A percentile compares a stretch with the other conserved stretches of the same genome.
These are phyloP conservation scores for Pestalotiopsis sp. DNA, from an alignment of 2,329 filamentous ascomycete species.

Conservation along the genomic window DNA sequence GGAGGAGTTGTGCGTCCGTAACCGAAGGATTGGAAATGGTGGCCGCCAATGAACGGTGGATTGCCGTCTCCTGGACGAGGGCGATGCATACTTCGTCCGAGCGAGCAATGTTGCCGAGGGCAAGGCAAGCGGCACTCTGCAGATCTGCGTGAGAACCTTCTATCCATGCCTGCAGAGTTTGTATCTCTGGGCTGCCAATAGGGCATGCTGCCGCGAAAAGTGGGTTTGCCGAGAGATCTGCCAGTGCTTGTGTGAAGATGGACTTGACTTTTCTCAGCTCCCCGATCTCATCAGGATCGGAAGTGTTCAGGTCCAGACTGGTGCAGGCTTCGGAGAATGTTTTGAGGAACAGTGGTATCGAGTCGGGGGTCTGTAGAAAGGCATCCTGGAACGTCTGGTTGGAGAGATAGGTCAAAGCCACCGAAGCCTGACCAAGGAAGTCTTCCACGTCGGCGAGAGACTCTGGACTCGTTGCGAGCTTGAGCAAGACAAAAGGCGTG, in stretches of 20 bases:
- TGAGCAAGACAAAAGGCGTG: constrained; percentile 51
- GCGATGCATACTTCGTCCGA: constrained; percentile 53
- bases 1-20: constrained; percentile 51
- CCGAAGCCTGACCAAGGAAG: constrained; percentile 51
- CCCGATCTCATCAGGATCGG: constrained; percentile 46
- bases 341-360: constrained; percentile 44
- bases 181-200: constrained; percentile 41
- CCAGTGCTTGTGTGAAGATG: constrained; percentile 50
- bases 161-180: constrained; percentile 50
- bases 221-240: constrained; percentile 51
- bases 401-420: constrained; percentile 57
- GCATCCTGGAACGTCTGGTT: constrained; percentile 50
- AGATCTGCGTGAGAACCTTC: constrained; percentile 40
- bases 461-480: constrained; percentile 42
- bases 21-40: constrained; percentile 41
- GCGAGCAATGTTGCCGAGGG: constrained; percentile 62
- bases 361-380: constrained; percentile 40
- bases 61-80: constrained; percentile 47
- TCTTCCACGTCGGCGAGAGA: constrained; percentile 50
- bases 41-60: constrained; percentile 43
- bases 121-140: constrained; percentile 59
- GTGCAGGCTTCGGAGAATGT: constrained; percentile 50
- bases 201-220: constrained; percentile 43
- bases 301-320: constrained; percentile 39
- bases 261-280: constrained; percentile 49